A percentile compares a stretch with the other conserved stretches of the same genome.
phyloP scores from a whole-genome alignment of 352 stramenopile genomes.

The Globisporangium carolinianum region DNA sequence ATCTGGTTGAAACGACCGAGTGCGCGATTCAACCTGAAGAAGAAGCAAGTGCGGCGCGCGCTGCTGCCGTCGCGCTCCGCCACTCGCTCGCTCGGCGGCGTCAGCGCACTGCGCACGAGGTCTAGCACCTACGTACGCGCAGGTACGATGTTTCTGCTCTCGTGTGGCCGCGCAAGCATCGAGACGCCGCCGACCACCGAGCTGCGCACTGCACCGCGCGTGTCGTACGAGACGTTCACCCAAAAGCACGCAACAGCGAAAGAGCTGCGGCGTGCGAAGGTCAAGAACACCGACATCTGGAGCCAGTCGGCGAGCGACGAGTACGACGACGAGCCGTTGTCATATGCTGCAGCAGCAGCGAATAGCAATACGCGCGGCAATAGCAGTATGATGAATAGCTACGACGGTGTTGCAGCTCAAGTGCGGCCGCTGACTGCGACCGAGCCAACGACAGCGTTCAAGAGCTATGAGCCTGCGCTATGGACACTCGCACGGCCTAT shows the following conservation, averaged over 20 bases:
- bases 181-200: constrained; percentile 2
- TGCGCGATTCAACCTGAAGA: too few relatives aligned
- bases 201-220: constrained; percentile 1
- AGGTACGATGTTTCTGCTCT: constrained; percentile 26
- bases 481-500: constrained; percentile 12
- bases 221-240: constrained; percentile 18
- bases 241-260: constrained; percentile 8
- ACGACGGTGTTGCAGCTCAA: constrained; percentile 27
- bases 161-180: constrained; percentile 26
- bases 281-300: constrained; percentile 16
- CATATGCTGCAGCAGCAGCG: too few relatives aligned
- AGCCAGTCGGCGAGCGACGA: constrained; percentile 14
- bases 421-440: constrained; percentile 7
- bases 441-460: constrained; percentile 2
- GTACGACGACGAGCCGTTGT: constrained; percentile 8
- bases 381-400: constrained; percentile 16
- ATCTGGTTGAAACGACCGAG: too few relatives aligned
- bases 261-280: constrained; percentile 5
- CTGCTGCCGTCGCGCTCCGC: too few relatives aligned
- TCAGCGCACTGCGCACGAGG: too few relatives aligned
- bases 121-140: neutral
- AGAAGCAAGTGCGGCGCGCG: too few relatives aligned
- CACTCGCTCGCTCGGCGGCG: too few relatives aligned
- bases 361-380: neutral
- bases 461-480: constrained; percentile 11